These are phyloP conservation scores for Paspalum vaginatum DNA, from an alignment of 176 grass and related monocot genomes.

Conservation along the genomic window DNA sequence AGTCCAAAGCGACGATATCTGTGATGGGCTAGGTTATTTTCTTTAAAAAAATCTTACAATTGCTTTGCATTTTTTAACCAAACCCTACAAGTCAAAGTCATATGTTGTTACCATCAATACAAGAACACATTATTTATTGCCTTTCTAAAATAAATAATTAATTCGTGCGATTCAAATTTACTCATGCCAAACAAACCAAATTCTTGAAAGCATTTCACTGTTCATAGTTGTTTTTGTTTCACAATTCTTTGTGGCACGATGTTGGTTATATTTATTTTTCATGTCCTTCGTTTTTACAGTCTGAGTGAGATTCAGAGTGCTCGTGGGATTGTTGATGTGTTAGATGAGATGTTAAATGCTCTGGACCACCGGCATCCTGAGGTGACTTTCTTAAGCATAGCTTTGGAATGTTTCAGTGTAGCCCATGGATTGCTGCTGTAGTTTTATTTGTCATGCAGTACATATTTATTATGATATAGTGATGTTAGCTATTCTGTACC, in stretches of 20 bases:
- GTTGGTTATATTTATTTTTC: constrained; percentile 39
- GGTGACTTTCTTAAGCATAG: constrained; percentile 49
- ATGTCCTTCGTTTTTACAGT: constrained; percentile 49
- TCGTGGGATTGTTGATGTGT: constrained; percentile 86
- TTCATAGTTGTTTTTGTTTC: constrained; percentile 1
- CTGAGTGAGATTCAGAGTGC: constrained; percentile 91
- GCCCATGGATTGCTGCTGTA: neutral
- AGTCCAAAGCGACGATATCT: too few relatives aligned
- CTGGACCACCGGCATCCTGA: constrained; percentile 84
- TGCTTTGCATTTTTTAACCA: constrained; percentile 2
- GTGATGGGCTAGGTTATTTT: neutral
- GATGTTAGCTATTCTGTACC: constrained; percentile 21
- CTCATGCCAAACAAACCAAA: constrained; percentile 15
- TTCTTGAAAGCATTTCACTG: neutral
- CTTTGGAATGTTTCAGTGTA: neutral
- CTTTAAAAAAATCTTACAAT: neutral
- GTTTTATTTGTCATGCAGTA: neutral
- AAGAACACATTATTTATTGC: neutral
- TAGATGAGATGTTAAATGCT: constrained; percentile 96
- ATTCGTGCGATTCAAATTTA: neutral
- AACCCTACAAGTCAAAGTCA: neutral
- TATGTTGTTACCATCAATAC: neutral
- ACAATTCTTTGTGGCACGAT: neutral
- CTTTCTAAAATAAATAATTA: neutral
- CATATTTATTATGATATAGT: constrained; percentile 7